Evolutionary conservation across 2,329 filamentous ascomycete genomes (phyloP).

Genomic region (Polytolypa hystricis): DNA sequence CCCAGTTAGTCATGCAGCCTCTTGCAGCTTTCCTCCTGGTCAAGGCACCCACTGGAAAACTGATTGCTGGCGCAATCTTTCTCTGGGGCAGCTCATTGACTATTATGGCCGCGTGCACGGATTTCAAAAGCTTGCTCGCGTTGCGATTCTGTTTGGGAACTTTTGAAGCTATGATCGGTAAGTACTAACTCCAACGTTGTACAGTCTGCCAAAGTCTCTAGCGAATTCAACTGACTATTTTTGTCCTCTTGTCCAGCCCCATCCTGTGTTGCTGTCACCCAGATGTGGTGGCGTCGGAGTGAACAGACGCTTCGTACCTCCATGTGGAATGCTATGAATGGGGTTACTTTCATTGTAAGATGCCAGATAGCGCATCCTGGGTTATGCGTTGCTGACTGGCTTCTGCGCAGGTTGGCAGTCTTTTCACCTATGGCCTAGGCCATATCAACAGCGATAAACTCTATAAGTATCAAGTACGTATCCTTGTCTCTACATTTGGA

Average conservation of each 20-base stretch:
- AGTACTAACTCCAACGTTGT: too few species aligned
- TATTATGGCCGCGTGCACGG: conserved; percentile 41
- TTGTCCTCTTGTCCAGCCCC: conserved; percentile 25
- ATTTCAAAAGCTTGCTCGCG: conserved; percentile 37
- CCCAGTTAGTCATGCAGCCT: conserved; percentile 48
- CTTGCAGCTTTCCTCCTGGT: conserved; percentile 43
- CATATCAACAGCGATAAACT: conserved; percentile 41
- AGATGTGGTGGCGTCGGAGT: conserved; percentile 51
- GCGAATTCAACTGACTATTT: too few species aligned
- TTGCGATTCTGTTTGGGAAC: conserved; percentile 35
- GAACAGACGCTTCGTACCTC: conserved; percentile 49
- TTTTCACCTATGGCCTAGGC: conserved; percentile 49
- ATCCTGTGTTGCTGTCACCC: conserved; percentile 46
- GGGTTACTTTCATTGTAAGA: conserved; percentile 42
- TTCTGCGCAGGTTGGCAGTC: conserved; percentile 34
- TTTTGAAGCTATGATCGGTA: conserved; percentile 21
- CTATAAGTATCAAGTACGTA: conserved; percentile 21
- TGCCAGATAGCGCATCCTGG: conserved; percentile 10
- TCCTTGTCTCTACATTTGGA: too few species aligned
- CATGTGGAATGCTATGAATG: conserved; percentile 52
- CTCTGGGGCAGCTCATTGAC: conserved; percentile 43
- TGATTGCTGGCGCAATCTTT: conserved; percentile 41
- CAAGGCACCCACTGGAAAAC: conserved; percentile 45
- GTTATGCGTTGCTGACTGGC: conserved; percentile 8
- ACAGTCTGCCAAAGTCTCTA: too few species aligned